Conservation (phyloP, 169 alveolate species). For the Cryptosporidium meleagridis region DNA sequence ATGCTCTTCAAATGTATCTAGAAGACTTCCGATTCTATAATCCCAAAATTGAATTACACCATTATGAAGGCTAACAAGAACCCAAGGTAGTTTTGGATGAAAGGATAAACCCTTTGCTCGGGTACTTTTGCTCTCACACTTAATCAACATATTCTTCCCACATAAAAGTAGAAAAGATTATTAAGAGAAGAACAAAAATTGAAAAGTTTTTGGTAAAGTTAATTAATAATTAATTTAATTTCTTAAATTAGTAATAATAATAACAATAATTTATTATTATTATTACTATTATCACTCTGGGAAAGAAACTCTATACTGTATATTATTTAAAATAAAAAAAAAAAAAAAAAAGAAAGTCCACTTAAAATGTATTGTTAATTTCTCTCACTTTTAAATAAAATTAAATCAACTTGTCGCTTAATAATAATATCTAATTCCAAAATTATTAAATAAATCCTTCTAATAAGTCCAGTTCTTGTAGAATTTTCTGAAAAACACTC, state of each 20-base stretch:
- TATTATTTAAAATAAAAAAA: no score
- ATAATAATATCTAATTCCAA: no score
- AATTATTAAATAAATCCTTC: neutral
- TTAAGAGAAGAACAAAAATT: neutral
- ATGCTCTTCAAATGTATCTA: slow-evolving; percentile 91
- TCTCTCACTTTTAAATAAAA: neutral
- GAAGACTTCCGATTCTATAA: slow-evolving; percentile 87
- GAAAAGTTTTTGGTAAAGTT: neutral
- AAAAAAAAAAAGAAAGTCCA: neutral
- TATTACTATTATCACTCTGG: no score
- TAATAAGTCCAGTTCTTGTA: neutral
- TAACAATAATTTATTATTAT: neutral
- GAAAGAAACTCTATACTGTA: no score
- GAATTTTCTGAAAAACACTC: neutral
- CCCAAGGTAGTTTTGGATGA: slow-evolving; percentile 96
- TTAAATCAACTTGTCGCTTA: neutral
- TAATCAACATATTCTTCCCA: slow-evolving; percentile 84
- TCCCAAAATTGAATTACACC: slow-evolving; percentile 95
- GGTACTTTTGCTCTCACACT: slow-evolving; percentile 93
- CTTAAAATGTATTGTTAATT: neutral
- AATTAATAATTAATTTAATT: no score
- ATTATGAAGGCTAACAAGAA: slow-evolving; percentile 92
- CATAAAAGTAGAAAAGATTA: neutral
- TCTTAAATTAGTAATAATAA: neutral
- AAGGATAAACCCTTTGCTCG: slow-evolving; percentile 95